Evolutionary conservation across 345 rosid genomes (phyloP).

Genomic region (Linum trigynum): DNA sequence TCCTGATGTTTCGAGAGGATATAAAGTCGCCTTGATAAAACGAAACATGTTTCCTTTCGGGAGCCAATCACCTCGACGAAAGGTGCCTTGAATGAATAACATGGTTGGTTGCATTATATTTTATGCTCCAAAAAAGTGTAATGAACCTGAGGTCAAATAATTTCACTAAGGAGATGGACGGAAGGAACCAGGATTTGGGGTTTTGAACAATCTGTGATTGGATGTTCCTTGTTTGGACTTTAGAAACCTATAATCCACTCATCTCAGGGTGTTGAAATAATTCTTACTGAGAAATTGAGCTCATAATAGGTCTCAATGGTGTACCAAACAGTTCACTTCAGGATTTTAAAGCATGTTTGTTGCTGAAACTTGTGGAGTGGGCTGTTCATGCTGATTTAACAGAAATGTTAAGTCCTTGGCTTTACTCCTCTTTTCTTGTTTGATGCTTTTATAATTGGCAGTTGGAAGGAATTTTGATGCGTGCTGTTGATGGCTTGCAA

Average conservation of each 20-base stretch:
- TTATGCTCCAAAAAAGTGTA: too few relatives aligned
- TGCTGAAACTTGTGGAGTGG: background rate
- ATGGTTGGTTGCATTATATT: too few relatives aligned
- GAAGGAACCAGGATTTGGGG: background rate
- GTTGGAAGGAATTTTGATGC: constrained; percentile 76
- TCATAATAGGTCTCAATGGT: background rate
- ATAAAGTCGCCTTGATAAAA: background rate
- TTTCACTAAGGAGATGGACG: background rate
- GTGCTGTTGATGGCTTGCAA: constrained; percentile 73
- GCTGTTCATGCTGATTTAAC: background rate
- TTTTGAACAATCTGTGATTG: background rate
- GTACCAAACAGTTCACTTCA: background rate
- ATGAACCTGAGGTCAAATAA: background rate
- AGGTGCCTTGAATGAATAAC: background rate
- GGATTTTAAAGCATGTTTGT: background rate
- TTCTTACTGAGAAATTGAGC: background rate
- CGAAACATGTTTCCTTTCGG: background rate
- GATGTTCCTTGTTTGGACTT: background rate
- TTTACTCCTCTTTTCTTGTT: too few relatives aligned
- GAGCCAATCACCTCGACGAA: background rate
- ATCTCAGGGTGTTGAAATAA: background rate
- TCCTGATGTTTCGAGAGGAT: background rate
- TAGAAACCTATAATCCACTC: background rate
- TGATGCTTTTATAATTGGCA: constrained; percentile 15
- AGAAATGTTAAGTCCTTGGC: background rate